A percentile compares a stretch with the other conserved stretches of the same genome.
Evolutionary conservation across 2,329 filamentous ascomycete species (phyloP).

Genomic region (Intubia oerlemansii): DNA sequence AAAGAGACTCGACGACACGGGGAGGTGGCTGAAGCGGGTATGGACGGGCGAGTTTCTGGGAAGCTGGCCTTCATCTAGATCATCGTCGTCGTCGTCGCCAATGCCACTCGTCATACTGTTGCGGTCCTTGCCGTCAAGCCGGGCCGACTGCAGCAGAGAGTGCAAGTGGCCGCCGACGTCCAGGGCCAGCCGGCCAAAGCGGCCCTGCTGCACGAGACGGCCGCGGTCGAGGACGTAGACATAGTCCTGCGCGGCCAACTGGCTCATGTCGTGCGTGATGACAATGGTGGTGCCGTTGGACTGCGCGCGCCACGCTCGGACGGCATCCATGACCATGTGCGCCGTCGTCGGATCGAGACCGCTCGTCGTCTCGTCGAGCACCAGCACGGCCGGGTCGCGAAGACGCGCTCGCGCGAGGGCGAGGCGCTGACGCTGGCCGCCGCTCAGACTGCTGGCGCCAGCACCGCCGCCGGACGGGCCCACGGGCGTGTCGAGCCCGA

Average conservation of each 20-base stretch:
- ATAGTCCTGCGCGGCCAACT: constrained; percentile 53
- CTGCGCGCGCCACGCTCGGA: constrained; percentile 55
- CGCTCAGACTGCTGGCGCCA: constrained; percentile 46
- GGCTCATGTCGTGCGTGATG: constrained; percentile 73
- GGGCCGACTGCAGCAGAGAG: constrained; percentile 1
- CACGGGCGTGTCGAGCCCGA: constrained; percentile 50
- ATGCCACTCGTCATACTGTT: too few relatives aligned
- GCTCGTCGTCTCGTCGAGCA: constrained; percentile 78
- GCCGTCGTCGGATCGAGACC: constrained; percentile 59
- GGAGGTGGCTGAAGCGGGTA: too few relatives aligned
- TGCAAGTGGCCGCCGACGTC: constrained; percentile 2
- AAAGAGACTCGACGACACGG: too few relatives aligned
- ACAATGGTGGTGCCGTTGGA: constrained; percentile 80
- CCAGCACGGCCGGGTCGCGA: constrained; percentile 56
- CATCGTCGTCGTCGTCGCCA: neutral
- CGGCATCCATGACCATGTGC: constrained; percentile 46
- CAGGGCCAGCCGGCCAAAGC: constrained; percentile 15
- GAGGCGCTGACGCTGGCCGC: constrained; percentile 66
- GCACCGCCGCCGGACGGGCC: too few relatives aligned
- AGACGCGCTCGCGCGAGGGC: constrained; percentile 61
- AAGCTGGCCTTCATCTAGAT: too few relatives aligned
- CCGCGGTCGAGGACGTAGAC: constrained; percentile 62
- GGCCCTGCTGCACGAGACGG: constrained; percentile 45
- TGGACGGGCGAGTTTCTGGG: too few relatives aligned
- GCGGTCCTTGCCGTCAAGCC: neutral